Conservation (phyloP, 169 alveolate species). For the Toxoplasma gondii region DNA sequence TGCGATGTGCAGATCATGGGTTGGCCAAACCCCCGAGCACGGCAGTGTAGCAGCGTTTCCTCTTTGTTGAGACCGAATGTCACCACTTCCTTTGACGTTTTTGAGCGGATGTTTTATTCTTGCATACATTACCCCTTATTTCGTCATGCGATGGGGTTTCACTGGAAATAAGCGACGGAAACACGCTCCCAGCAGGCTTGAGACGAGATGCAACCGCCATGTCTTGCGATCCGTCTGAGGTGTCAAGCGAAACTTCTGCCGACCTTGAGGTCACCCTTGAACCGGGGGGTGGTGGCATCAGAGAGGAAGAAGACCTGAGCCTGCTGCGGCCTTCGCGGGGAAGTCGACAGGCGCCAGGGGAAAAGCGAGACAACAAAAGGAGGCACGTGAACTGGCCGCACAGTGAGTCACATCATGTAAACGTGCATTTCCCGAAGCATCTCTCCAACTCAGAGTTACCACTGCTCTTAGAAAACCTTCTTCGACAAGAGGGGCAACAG, state of each 20-base stretch:
- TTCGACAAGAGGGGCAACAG: conserved; percentile 2
- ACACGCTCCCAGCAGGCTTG: no score
- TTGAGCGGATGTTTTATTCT: no score
- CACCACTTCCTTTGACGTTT: no score
- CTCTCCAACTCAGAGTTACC: background rate
- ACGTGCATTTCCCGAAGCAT: background rate
- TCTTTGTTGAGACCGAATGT: no score
- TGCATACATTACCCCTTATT: no score
- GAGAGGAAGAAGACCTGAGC: background rate
- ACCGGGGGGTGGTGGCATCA: background rate
- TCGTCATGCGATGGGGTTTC: no score
- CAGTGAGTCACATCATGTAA: background rate
- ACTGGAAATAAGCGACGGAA: no score
- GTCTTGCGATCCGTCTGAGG: background rate
- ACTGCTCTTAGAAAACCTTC: background rate
- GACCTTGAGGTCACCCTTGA: background rate
- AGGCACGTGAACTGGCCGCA: background rate
- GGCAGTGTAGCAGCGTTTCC: no score
- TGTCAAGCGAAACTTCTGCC: background rate
- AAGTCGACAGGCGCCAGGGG: background rate
- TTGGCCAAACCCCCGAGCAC: no score
- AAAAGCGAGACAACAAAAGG: background rate
- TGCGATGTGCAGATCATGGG: no score
- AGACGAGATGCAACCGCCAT: background rate
- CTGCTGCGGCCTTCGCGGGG: background rate